phyloP scores from a whole-genome alignment of 108 stramenopile genomes.

The Cyclotella kingstonii region DNA sequence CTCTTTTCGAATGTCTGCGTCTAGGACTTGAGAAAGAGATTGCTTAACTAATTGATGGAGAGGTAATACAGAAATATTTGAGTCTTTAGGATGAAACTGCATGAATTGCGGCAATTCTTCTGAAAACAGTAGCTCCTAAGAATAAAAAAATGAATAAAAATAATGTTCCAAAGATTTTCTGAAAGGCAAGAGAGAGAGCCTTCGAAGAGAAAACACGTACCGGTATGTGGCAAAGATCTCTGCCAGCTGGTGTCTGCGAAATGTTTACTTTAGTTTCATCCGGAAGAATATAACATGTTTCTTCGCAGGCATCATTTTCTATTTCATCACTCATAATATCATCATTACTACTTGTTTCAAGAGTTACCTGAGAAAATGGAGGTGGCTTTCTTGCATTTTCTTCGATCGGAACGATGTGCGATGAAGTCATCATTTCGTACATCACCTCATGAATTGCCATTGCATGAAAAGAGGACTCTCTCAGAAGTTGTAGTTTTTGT shows the following conservation, averaged over 20 bases:
- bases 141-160: not conserved
- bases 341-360: no score
- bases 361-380: no score
- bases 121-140: conserved; percentile 62
- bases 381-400: no score
- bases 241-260: conserved; percentile 42
- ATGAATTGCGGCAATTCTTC: conserved; percentile 53
- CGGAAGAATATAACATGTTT: conserved; percentile 51
- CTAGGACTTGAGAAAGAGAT: conserved; percentile 70
- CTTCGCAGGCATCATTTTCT: conserved; percentile 6
- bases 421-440: conserved; percentile 72
- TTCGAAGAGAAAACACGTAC: conserved; percentile 5
- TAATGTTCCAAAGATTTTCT: not conserved
- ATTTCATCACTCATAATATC: conserved; percentile 15
- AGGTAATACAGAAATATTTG: conserved; percentile 48
- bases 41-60: conserved; percentile 68
- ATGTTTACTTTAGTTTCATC: conserved; percentile 70
- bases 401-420: conserved; percentile 24
- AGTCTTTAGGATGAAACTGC: conserved; percentile 11
- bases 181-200: not conserved
- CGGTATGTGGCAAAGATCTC: conserved; percentile 59
- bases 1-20: conserved; percentile 83
- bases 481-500: conserved; percentile 8
- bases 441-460: conserved; percentile 77
- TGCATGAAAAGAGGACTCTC: conserved; percentile 49